phyloP scores from a whole-genome alignment of 148 eudicot species.

The Persicaria maculosa region DNA sequence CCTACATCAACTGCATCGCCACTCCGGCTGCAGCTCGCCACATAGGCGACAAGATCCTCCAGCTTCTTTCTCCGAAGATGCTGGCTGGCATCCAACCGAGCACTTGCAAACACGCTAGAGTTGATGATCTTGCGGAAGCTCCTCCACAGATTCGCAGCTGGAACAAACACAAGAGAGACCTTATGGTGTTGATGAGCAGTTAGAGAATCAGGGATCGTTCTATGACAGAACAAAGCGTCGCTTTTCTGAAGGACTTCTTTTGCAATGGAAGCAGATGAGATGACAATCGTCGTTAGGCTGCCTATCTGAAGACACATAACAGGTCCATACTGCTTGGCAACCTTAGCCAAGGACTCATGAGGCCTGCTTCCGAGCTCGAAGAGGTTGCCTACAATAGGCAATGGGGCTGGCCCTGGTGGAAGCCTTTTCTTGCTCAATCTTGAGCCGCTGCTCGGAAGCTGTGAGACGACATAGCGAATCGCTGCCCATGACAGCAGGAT shows the following conservation, averaged over 20 bases:
- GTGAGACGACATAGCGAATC: neutral
- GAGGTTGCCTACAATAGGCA: constrained; percentile 11
- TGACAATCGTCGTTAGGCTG: neutral
- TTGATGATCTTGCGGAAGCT: neutral
- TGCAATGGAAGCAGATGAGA: constrained; percentile 2
- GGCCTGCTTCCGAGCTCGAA: neutral
- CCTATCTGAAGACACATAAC: constrained; percentile 14
- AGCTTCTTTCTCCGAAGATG: neutral
- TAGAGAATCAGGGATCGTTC: neutral
- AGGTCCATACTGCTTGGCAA: constrained; percentile 11
- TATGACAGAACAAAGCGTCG: neutral
- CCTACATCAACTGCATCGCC: constrained; percentile 4
- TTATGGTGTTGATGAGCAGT: neutral
- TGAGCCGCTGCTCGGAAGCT: neutral
- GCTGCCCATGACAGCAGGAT: neutral
- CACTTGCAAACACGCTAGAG: neutral
- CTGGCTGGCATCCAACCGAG: constrained; percentile 6
- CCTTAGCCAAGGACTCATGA: constrained; percentile 5
- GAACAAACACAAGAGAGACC: neutral
- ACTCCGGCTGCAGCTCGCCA: neutral
- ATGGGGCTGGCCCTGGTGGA: constrained; percentile 7
- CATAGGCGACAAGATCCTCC: neutral
- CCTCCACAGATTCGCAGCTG: neutral
- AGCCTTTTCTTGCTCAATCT: neutral
- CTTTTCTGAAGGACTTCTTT: constrained; percentile 7